A percentile compares a stretch with the other conserved stretches of the same genome.
Evolutionary conservation across 164 flowering plant genomes (phyloP).

Genomic region (Macadamia tetraphylla): DNA sequence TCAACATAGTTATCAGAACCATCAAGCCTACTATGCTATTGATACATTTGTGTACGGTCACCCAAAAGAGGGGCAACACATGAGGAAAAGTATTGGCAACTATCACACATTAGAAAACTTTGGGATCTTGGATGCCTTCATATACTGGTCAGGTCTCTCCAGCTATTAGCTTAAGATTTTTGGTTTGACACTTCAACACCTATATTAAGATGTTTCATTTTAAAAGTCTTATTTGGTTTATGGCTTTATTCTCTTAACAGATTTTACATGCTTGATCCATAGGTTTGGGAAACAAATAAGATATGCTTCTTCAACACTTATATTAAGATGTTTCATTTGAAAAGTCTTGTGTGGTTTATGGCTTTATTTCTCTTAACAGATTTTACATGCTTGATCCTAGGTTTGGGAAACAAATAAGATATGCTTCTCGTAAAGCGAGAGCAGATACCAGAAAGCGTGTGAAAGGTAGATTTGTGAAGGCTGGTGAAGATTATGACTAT

Average conservation of each 20-base stretch:
- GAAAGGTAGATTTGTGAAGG: conserved; percentile 71
- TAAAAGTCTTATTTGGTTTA: background rate
- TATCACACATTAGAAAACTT: too few species aligned
- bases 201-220: background rate
- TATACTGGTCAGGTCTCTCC: too few species aligned
- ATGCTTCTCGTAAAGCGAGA: conserved; percentile 60
- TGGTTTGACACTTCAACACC: too few species aligned
- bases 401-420: conserved; percentile 57
- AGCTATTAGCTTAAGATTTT: too few species aligned
- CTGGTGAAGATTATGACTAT: conserved; percentile 57
- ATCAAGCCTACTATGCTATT: too few species aligned
- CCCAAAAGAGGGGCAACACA: too few species aligned
- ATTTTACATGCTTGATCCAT: background rate
- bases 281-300: conserved; percentile 60
- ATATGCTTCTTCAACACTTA: conserved; percentile 24
- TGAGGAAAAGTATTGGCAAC: too few species aligned
- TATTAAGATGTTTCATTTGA: background rate
- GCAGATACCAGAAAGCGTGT: conserved; percentile 64
- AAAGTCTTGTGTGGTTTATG: background rate
- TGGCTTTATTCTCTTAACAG: background rate
- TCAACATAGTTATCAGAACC: too few species aligned
- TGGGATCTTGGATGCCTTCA: too few species aligned
- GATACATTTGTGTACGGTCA: too few species aligned
- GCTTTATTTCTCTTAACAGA: background rate
- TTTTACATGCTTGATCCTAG: conserved; percentile 15